Base-by-base conservation (phyloP, 1,284 basidiomycete genomes). In the Microbotryum scabiosae region DNA sequence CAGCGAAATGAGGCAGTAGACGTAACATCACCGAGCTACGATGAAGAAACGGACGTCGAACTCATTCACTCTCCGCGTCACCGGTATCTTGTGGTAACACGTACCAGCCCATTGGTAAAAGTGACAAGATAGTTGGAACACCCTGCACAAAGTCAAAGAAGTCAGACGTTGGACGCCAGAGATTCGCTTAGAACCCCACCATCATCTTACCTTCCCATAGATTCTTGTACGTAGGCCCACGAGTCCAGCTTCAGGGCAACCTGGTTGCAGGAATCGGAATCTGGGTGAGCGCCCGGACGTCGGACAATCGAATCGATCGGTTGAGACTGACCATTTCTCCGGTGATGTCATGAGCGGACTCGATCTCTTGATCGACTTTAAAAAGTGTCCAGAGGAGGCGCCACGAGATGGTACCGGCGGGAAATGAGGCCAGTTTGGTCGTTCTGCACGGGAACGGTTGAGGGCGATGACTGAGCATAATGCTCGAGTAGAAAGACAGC, bases 51-150 rank as follows among this genome's bases (percentile, higher is more conserved):
- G 30, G 8, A 30, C 55, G 5, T 18, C 46, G 49, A 67, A 68
- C 47, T 67, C 65, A 21, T 51, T 58, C 32, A 67, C 57, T 56
- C 62, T 66, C 56, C 67, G 61, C 14, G 58, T 60, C 3, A 52
- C n/a, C 10, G 36, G 30, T 0, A 63, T 47, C 5, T 23, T 23
- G 32, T 63, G 61, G 20, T 41, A 63, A 25, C 45, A 47, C 1
- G 57, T 60, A 1, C 61, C 61, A 6, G 61, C 58, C 49, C 54
- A 63, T 18, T 63, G 61, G 30, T 43, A 28, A 28, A 25, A 59
- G 23, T 60, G 58, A 18, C 57, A 63, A 5, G 43, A 28, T 16
- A 63, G 25, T 21, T 25, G 23, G 36, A 63, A 49, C 1, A 50
- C 41, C 9, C 60, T 61, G 54, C 9, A 20, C n/a, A 14, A 28